Base-by-base conservation (phyloP, 192 early-diverging fungal genomes). In the Geranomyces michiganensis region DNA sequence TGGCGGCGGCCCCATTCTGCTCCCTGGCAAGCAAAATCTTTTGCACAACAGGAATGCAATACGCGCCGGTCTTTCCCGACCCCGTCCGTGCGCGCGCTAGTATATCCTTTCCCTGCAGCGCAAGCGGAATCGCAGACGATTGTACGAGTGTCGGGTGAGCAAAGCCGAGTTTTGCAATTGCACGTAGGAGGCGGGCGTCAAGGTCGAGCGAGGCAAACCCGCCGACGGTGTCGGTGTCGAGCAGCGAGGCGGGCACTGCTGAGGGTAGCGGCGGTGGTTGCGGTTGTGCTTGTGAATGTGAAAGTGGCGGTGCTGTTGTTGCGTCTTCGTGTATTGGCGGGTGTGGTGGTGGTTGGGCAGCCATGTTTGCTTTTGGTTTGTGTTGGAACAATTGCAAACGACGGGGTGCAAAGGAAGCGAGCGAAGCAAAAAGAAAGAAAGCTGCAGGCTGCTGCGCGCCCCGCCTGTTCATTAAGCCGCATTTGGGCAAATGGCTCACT, bases 51-150 rank as follows among this genome's bases (percentile, higher is more conserved):
- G 97, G 96, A 26, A 97, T 74, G 59, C 90, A 88, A 79, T 96
- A 99, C 3, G 97, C 97, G 19, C 94, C 92, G 7, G 97, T 98
- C 80, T 99, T 99, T 70, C 97, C 97, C 27, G 91, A 93, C 30
- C 97, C 97, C 0, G 96, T 99, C 53, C 93, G 85, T 24, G 97
- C 96, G 47, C 90, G 82, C 13, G 94, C 97, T 48, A 97, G 81
- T 58, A 99, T 90, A 72, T 99, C 96, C 71, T 94, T 96, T 47
- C 97, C 96, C 33, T 89, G 76, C 7, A 99, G 82, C 22, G 94
- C 93, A 8, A 97, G 84, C 12, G 97, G 95, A 66, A 99, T 96
- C 1, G 90, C 90, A 32, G 87, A 88, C 41, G 86, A 81, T 79
- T 99, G 97, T 13, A 99, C 90, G 6, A 92, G 84, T 48, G 97